These are phyloP conservation scores for Clavispora phyllophila DNA, from an alignment of 805 yeast species.

Conservation along the genomic window DNA sequence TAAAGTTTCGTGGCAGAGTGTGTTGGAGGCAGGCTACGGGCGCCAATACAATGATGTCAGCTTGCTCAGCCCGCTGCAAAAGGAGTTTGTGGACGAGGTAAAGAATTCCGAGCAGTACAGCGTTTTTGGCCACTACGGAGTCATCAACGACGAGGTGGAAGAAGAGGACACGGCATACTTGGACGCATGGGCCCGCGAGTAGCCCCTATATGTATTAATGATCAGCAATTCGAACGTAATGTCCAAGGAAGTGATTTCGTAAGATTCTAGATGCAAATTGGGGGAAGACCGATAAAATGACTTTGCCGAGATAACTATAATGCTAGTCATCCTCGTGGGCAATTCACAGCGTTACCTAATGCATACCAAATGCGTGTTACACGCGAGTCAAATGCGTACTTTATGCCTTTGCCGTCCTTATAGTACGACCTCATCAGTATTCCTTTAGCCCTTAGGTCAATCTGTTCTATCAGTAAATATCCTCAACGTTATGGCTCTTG, in stretches of 20 bases:
- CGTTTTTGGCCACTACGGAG: conserved; percentile 39
- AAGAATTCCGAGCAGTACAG: conserved; percentile 22
- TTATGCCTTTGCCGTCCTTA: too few relatives aligned
- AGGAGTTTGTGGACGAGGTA: conserved; percentile 8
- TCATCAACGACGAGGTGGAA: conserved; percentile 30
- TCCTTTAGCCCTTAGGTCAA: too few relatives aligned
- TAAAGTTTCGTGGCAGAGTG: conserved; percentile 80
- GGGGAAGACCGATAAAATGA: too few relatives aligned
- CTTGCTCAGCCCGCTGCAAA: conserved; percentile 9
- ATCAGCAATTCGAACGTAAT: not conserved
- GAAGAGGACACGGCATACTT: conserved; percentile 41
- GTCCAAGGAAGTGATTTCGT: not conserved
- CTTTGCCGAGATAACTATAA: too few relatives aligned
- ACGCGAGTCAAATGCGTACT: too few relatives aligned
- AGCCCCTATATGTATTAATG: not conserved
- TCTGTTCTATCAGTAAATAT: conserved; percentile 25
- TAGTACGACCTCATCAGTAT: too few relatives aligned
- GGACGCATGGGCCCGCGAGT: conserved; percentile 41
- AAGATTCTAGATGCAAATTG: too few relatives aligned
- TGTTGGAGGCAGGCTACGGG: conserved; percentile 63
- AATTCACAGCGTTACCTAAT: too few relatives aligned
- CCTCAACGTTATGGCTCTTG: conserved; percentile 72
- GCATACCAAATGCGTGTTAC: too few relatives aligned
- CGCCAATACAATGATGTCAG: conserved; percentile 21
- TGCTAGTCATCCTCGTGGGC: too few relatives aligned